Evolutionary conservation across 495 filamentous ascomycete species (phyloP), one percentile per base, ranked within the genome.

Genomic region (Hypoxylon lienhwacheense): DNA sequence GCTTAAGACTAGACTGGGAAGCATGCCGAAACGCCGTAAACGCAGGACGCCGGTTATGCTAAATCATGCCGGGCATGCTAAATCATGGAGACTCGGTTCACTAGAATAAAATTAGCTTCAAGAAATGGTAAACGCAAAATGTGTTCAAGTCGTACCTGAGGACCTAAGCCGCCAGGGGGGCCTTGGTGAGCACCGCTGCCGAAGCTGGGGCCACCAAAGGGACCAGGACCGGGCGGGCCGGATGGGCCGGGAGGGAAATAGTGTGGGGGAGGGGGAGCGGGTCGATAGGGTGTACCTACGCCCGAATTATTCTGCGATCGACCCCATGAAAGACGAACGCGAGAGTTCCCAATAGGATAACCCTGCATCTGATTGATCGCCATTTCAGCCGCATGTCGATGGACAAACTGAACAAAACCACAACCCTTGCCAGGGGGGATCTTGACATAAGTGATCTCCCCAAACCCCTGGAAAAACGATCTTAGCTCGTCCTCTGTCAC

Each of bases 311-410:
- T 99, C 81, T 99, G 93, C 35, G 87, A 91, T 47, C 93, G 89
- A 48, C 93, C 93, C 93, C 93, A 99, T 64, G 88, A 93, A 58
- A 99, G 82, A 61, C 93, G 89, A 33, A 99, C 93, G 46, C 93
- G 89, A 12, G 93, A 99, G 78, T 99, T 99, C 41, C 93, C 93
- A 63, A 99, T 99, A 29, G 93, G 93, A 73, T 98, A 99, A 28
- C 93, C 93, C 74, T 99, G 93, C 93, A 99, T 99, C 75, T 99
- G 93, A 77, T 99, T 99, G 80, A 99, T 99, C 47, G 93, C 93
- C 93, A 99, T 99, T 77, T 99, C 93, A 15, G 93, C 93, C 12
- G 93, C 93, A 72, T 99, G 93, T 54, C 93, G 91, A 73, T 99
- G 93, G 43, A 99, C 95, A 64, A 99, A 99, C 70, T 99, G 93